phyloP scores from a whole-genome alignment of 1,284 basidiomycete genomes.

The Apiotrichum gracile region DNA sequence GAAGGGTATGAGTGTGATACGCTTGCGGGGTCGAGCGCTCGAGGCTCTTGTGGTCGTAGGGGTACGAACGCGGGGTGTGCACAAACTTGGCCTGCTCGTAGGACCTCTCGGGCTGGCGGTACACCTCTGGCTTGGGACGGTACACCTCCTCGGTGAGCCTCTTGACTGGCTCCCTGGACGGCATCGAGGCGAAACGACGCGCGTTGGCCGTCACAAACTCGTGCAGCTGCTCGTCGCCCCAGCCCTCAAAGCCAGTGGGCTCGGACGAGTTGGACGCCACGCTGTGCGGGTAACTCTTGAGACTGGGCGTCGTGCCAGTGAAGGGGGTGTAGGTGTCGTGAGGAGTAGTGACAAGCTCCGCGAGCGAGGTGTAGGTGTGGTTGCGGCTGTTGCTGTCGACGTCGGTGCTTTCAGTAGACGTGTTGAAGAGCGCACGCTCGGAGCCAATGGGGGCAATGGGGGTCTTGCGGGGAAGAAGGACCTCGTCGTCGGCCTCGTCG shows the following conservation, averaged over 20 bases:
- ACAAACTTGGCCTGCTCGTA: no score
- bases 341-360: no score
- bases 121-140: no score
- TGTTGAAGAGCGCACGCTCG: background rate
- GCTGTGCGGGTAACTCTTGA: background rate
- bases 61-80: no score
- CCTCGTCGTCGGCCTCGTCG: background rate
- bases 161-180: no score
- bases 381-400: background rate
- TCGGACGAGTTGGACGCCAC: background rate
- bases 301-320: background rate
- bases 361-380: no score
- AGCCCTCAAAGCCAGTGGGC: background rate
- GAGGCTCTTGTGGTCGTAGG: no score
- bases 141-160: no score
- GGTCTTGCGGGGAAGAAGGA: background rate
- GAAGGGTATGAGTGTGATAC: no score
- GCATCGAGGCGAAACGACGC: background rate
- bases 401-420: background rate
- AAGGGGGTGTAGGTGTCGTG: no score
- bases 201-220: background rate
- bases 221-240: background rate
- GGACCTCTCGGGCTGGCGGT: no score
- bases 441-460: conserved; percentile 8
- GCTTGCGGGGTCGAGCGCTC: no score